Base-by-base conservation (phyloP, 2,329 filamentous ascomycete genomes). In the Capronia americana region DNA sequence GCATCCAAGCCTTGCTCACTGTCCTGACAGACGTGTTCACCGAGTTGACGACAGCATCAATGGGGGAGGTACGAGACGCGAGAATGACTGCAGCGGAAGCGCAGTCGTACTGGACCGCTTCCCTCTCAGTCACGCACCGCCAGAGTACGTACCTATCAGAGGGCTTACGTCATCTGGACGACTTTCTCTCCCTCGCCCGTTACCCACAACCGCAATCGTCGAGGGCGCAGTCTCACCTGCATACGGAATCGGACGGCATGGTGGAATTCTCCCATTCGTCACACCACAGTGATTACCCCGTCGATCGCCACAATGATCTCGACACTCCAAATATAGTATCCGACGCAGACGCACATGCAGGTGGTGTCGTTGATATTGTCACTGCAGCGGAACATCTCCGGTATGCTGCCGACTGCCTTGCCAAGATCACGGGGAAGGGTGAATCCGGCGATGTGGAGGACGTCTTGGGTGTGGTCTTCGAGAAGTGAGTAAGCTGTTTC, bases 381-480 rank as follows among this genome's bases (percentile, higher is more conserved):
- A 85, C 96, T 28, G 93, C 93, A 11, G 95, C 95, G 0, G 95
- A 99, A 78, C 88, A 93, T 75, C 83, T 99, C 63, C 89, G 95
- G 51, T 88, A 87, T 71, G 93, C 93, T 12, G 93, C 92, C 0
- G 87, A 89, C 60, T 89, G 88, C 69, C 83, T 97, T n/a, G 90
- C 92, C 1, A 87, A 88, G 64, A 96, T 98, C 73, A 98, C 93
- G 0, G 95, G 95, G 0, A 87, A 87, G 63, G 93, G 93, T 0
- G 92, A 93, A 73, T 87, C 86, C 48, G 70, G 93, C 2, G 94
- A 98, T 78, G 92, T 98, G 17, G 94, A 99, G 77, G 95, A 98
- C 75, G 92, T 99, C 7, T 80, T 99, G 53, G 95, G 95, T 0
- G 93, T 99, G 24, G 93, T 99, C 3, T 99, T 99, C 80, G 94